Evolutionary conservation across 164 flowering plant species (phyloP).

Genomic region (Santalum album): DNA sequence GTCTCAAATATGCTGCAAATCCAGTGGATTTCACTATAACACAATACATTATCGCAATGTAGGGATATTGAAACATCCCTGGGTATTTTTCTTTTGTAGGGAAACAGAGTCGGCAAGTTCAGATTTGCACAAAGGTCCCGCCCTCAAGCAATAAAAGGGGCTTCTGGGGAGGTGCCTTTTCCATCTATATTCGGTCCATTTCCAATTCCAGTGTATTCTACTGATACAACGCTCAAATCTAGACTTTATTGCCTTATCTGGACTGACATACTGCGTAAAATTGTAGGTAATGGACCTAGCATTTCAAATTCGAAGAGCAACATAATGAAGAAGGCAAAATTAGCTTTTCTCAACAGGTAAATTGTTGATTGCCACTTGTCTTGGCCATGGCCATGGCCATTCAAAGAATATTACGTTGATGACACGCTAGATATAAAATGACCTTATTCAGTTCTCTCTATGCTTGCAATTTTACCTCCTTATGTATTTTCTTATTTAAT

Average conservation of each 20-base stretch:
- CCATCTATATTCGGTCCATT: not conserved
- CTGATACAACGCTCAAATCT: not conserved
- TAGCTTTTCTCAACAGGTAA: constrained; percentile 69
- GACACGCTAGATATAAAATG: too few relatives aligned
- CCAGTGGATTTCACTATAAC: too few relatives aligned
- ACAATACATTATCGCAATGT: too few relatives aligned
- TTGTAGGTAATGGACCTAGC: constrained; percentile 42
- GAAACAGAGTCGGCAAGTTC: constrained; percentile 73
- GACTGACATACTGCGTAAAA: constrained; percentile 1
- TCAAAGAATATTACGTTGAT: not conserved
- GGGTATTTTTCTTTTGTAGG: constrained; percentile 20
- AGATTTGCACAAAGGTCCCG: constrained; percentile 65
- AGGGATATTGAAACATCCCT: too few relatives aligned
- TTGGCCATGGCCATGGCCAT: not conserved
- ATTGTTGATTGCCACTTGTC: not conserved
- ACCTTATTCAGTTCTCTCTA: not conserved
- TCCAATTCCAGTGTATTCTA: not conserved
- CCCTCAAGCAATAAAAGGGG: constrained; percentile 62
- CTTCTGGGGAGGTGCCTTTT: constrained; percentile 52
- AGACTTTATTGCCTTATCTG: not conserved
- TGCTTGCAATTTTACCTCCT: too few relatives aligned
- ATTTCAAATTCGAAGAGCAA: constrained; percentile 51
- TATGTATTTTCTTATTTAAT: too few relatives aligned
- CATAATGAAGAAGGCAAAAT: constrained; percentile 81
- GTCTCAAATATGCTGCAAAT: too few relatives aligned